Evolutionary conservation across 1,139 yeast species (phyloP).

Genomic region (Magnusiomyces fungicola): DNA sequence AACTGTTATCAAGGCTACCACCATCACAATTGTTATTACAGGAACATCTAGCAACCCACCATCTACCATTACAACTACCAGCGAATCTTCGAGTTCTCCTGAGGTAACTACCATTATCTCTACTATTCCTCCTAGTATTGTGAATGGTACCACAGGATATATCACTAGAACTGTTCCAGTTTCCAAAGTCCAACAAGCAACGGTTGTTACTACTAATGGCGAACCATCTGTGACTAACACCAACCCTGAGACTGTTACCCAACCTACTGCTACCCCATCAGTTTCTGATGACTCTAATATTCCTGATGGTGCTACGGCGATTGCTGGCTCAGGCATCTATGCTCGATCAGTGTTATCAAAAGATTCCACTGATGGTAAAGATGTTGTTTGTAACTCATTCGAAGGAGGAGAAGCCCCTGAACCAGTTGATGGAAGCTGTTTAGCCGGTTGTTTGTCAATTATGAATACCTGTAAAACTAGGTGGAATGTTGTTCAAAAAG

Average conservation of each 20-base stretch:
- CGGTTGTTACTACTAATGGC: not conserved
- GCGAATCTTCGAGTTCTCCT: not conserved
- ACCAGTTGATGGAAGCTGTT: conserved; percentile 21
- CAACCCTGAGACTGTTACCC: not conserved
- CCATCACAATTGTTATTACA: conserved; percentile 2
- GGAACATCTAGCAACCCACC: not conserved
- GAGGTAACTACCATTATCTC: not conserved
- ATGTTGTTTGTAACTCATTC: conserved; percentile 16
- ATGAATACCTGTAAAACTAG: conserved; percentile 16
- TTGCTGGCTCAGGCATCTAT: not conserved
- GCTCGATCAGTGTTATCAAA: no score
- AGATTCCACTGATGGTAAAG: no score
- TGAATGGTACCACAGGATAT: not conserved
- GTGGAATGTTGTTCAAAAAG: conserved; percentile 13
- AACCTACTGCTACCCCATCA: not conserved
- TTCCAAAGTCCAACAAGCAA: not conserved
- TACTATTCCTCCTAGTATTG: not conserved
- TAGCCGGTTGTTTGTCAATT: conserved; percentile 21
- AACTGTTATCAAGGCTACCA: conserved; percentile 6
- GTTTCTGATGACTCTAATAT: not conserved
- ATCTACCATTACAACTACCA: not conserved
- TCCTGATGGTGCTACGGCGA: not conserved
- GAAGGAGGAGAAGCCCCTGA: conserved; percentile 17
- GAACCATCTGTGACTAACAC: not conserved
- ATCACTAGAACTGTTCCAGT: not conserved